Evolutionary conservation across 2,329 filamentous ascomycete genomes (phyloP).

Genomic region (Penicillium corylophilum): DNA sequence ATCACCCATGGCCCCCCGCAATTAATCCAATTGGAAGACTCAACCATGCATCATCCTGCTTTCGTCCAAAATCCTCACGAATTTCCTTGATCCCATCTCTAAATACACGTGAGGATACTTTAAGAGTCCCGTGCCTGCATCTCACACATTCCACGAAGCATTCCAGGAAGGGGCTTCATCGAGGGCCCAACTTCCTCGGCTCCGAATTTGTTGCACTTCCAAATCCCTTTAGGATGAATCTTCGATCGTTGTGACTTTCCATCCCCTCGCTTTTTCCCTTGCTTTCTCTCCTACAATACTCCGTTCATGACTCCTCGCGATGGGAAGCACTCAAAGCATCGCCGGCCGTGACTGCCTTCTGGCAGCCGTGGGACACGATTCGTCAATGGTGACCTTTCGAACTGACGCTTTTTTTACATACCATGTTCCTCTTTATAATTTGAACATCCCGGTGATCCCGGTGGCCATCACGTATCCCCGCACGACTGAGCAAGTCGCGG

Average conservation of each 20-base stretch:
- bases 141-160: neutral
- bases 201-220: neutral
- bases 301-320: neutral
- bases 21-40: neutral
- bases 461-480: conserved; percentile 19
- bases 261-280: neutral
- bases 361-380: conserved; percentile 19
- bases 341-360: conserved; percentile 21
- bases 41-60: neutral
- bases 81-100: no score
- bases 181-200: neutral
- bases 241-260: neutral
- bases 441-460: conserved; percentile 24
- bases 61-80: neutral
- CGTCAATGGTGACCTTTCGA: conserved; percentile 15
- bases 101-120: no score
- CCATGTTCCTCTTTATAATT: conserved; percentile 23
- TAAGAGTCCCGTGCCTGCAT: neutral
- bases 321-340: conserved; percentile 20
- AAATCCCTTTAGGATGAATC: neutral
- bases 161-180: neutral
- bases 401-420: conserved; percentile 21
- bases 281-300: neutral
- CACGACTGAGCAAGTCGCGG: conserved; percentile 14
- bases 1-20: neutral